These are phyloP conservation scores for Aspergillus mulundensis DNA, from an alignment of 495 filamentous ascomycete genomes.

Conservation along the genomic window DNA sequence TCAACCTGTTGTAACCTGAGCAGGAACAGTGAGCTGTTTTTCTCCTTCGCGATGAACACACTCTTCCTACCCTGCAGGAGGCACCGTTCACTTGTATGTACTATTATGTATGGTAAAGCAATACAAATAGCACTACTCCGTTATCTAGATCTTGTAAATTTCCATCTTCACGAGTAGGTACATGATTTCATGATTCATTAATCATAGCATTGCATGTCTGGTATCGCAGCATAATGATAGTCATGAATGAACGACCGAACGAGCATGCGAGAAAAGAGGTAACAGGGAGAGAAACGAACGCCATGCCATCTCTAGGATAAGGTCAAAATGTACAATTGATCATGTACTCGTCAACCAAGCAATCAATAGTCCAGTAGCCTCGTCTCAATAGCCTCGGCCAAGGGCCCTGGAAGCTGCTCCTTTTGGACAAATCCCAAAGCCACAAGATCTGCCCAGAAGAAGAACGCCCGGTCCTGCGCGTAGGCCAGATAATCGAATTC, in stretches of 20 bases:
- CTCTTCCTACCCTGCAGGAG: too few relatives aligned
- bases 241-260: neutral
- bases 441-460: constrained; percentile 90
- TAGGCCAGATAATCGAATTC: constrained; percentile 93
- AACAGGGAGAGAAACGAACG: neutral
- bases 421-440: constrained; percentile 61
- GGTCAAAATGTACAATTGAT: neutral
- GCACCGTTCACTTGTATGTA: too few relatives aligned
- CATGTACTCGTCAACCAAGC: neutral
- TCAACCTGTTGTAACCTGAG: too few relatives aligned
- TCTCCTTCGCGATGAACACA: too few relatives aligned
- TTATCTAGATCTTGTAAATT: neutral
- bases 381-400: constrained; percentile 54
- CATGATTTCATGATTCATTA: constrained; percentile 12
- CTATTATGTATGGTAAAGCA: too few relatives aligned
- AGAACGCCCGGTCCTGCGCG: constrained; percentile 81
- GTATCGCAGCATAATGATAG: constrained; percentile 10
- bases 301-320: neutral
- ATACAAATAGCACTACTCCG: too few relatives aligned
- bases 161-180: constrained; percentile 6
- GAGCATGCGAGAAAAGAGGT: neutral
- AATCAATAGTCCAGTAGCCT: constrained; percentile 52
- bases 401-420: constrained; percentile 66
- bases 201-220: constrained; percentile 8
- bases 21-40: too few relatives aligned